Base-by-base conservation (phyloP, 2,329 filamentous ascomycete genomes). In the Diaporthe sp. region DNA sequence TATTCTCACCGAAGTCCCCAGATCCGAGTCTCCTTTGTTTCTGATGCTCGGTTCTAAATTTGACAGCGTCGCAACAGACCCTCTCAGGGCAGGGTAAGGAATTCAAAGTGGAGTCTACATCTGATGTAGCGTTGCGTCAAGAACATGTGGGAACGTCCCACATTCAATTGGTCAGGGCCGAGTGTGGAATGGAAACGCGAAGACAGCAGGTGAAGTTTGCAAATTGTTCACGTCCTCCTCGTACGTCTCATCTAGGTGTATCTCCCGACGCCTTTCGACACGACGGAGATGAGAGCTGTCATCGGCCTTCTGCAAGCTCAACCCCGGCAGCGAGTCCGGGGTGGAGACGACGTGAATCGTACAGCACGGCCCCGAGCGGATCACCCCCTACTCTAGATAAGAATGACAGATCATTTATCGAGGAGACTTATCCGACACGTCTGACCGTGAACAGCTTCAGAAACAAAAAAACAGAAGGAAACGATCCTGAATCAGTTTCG, bases 291-390 rank as follows among this genome's bases (percentile, higher is more conserved):
- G 46, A 25, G 39, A 68, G 44, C 31, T 46, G 22, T 53, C 49
- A 42, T 6, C 34, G 15, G 49, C 9, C 12, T 28, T 34, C 22
- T 42, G 34, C 49, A 55, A 42, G 13, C 34, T 42, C n/a, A 9
- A 28, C 34, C 46, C n/a, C 42, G 49, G 10, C 65, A 39, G n/a
- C 2, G n/a, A 19, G 22, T 17, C 34, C 22, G 25, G 65, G 37
- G 65, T 55, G 65, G 65, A 55, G 49, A 55, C 22, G n/a, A 5
- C 62, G n/a, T 69, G 65, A 55, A n/a, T 69, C 65, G 65, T 53
- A 69, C 46, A 39, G 34, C 65, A 69, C 65, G n/a, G 65, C 34
- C 49, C 65, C 17, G 34, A 19, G 49, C 42, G n/a, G 65, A 42
- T 55, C 49, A 3, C n/a, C 49, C 34, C 34, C 15, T 39, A 55